Evolutionary conservation across 768 basidiomycete genomes (phyloP), one percentile per base, ranked within the genome.

Genomic region (Mycena pura): DNA sequence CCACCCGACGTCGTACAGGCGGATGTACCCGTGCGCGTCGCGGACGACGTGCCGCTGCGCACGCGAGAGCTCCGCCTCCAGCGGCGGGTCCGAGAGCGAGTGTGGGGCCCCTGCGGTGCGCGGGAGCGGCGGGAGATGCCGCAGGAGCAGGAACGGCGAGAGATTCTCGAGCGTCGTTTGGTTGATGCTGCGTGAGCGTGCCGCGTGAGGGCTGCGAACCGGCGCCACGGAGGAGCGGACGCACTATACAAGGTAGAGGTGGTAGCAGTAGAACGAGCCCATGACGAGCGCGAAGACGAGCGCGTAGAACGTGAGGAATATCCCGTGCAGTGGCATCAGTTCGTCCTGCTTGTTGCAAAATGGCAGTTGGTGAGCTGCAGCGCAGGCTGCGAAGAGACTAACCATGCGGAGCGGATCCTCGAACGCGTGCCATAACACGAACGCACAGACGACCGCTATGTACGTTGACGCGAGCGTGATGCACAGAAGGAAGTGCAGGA

Each of bases 131-230:
- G 92, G 89, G 25, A 93, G 77, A 67, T 91, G 76, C 54, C 88
- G 85, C 49, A 95, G 79, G 14, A 94, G 79, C 25, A 90, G 72
- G 72, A 90, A 93, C 1, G 91, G 91, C 0, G 91, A 86, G 36
- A 93, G 80, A 56, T 86, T 81, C 69, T 94, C 92, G 21, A 93
- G 63, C 0, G 92, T 94, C n/a, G 92, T 93, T 76, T 93, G 91
- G 70, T 94, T 94, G 25, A 88, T 92, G 32, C 91, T 93, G 60
- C 31, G 52, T n/a, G n/a, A n/a, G n/a, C 29, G 25, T 29, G 60
- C 19, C 39, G 10, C 19, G 45, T 58, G 28, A 46, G 15, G 14
- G 19, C 3, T n/a, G 53, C 28, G 49, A 13, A 32, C 29, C 31
- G 10, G 22, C 63, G 11, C 22, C 6, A 25, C 13, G 25, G 34